phyloP scores from a whole-genome alignment of 2,329 filamentous ascomycete genomes.

The Cercospora sp. region DNA sequence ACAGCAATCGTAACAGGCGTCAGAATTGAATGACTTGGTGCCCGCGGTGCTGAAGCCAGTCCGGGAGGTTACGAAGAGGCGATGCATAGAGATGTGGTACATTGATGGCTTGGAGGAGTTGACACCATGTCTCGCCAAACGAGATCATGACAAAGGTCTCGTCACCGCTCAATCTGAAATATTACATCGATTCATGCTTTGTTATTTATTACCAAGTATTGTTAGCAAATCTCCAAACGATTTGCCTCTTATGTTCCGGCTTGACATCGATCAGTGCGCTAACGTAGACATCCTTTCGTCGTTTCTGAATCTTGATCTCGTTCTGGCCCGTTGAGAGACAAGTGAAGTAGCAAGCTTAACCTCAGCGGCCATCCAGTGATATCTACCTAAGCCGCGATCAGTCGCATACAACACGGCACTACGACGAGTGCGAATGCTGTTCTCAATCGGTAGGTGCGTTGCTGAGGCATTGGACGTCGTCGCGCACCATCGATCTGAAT shows the following conservation, averaged over 20 bases:
- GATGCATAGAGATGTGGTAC: background rate
- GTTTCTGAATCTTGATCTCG: background rate
- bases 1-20: background rate
- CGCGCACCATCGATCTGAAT: background rate
- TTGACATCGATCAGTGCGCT: background rate
- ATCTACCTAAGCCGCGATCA: background rate
- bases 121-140: background rate
- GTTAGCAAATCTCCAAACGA: background rate
- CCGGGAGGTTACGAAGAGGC: background rate
- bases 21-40: background rate
- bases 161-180: background rate
- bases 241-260: background rate
- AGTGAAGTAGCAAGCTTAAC: background rate
- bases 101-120: background rate
- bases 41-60: background rate
- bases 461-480: background rate
- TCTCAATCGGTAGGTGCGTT: background rate
- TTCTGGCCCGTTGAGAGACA: background rate
- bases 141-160: background rate
- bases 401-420: background rate
- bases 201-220: background rate
- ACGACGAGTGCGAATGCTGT: background rate
- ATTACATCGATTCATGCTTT: background rate
- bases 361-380: background rate
- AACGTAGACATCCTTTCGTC: background rate